Base-by-base conservation (phyloP, 1,284 basidiomycete species). In the Leccinum variabile region DNA sequence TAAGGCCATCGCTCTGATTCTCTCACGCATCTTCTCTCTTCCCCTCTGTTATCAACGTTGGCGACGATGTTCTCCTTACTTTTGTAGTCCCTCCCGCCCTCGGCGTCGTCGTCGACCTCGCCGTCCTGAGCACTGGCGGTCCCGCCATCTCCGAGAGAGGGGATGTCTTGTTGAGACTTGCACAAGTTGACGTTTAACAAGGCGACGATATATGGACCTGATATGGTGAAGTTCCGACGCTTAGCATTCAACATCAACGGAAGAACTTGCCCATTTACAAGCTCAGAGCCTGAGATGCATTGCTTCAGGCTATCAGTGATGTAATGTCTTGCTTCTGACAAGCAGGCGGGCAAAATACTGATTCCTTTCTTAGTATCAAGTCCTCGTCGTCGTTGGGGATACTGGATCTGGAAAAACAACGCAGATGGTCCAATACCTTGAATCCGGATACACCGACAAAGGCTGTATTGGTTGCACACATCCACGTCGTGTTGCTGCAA, bases 391-490 rank as follows among this genome's bases (percentile, higher is more conserved):
- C 44, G 94, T 99, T 61, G 97, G 94, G 57, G 94, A 97, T 72
- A 97, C 95, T 46, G 94, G 94, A 18, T 95, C 93, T 2, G 94
- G 94, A 9, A 97, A 97, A 76, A 96, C 94, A 13, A 95, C 92
- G 0, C 94, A 97, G 74, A 95, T 97, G 91, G 91, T 91, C 1
- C 95, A 97, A 77, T 97, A 95, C 71, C 82, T 97, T 5, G 94
- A 97, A 77, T 85, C 90, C 62, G 94, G 94, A 0, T 92, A 90
- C 67, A 89, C 92, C 2, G 95, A 97, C 70, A 84, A 78, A 65
- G 93, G 94, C 62, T 90, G 90, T 68, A 95, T 99, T 67, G 97
- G 96, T 4, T 98, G 97, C 73, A 99, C 97, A 1, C 97, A 99
- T 76, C 97, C 97, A 49, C 91, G 97, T 80, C 95, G 96, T 84